Percentiles rank a stretch among this genome's conserved stretches.
These are phyloP conservation scores for Parachlorella kessleri DNA, from an alignment of 139 green algal species.

Conservation along the genomic window DNA sequence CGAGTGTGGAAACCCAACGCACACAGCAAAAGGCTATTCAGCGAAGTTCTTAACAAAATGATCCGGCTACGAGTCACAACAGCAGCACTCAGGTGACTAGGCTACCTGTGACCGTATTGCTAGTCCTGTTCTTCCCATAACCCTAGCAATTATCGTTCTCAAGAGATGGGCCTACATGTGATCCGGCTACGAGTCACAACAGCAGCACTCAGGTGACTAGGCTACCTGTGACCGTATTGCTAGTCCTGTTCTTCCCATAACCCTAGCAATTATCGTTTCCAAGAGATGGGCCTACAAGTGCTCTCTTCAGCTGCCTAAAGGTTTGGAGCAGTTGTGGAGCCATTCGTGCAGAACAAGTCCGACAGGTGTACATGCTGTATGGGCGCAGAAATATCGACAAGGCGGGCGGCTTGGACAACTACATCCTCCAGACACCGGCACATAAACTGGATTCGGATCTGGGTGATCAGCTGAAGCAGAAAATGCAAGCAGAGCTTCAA, in stretches of 20 bases:
- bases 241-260: too few species aligned
- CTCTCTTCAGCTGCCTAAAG: too few species aligned
- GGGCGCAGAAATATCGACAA: conserved; percentile 79
- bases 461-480: conserved; percentile 35
- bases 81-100: conserved; percentile 61
- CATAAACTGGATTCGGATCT: conserved; percentile 69
- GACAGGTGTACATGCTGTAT: neutral
- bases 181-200: conserved; percentile 77
- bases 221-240: neutral
- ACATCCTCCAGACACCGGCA: conserved; percentile 75
- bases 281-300: too few species aligned
- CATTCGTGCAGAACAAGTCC: neutral
- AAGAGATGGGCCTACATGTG: too few species aligned
- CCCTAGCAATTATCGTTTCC: too few species aligned
- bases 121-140: too few species aligned
- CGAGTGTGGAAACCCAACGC: conserved; percentile 81
- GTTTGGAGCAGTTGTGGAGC: neutral
- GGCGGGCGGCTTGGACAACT: conserved; percentile 81
- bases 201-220: conserved; percentile 61
- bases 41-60: conserved; percentile 60
- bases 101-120: neutral
- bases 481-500: conserved; percentile 36
- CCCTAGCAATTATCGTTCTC: too few species aligned
- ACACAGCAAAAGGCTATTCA: conserved; percentile 76
- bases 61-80: conserved; percentile 77